Evolutionary conservation across 1,284 basidiomycete genomes (phyloP), one percentile per base, ranked within the genome.

Genomic region (Cryptococcus floricola): DNA sequence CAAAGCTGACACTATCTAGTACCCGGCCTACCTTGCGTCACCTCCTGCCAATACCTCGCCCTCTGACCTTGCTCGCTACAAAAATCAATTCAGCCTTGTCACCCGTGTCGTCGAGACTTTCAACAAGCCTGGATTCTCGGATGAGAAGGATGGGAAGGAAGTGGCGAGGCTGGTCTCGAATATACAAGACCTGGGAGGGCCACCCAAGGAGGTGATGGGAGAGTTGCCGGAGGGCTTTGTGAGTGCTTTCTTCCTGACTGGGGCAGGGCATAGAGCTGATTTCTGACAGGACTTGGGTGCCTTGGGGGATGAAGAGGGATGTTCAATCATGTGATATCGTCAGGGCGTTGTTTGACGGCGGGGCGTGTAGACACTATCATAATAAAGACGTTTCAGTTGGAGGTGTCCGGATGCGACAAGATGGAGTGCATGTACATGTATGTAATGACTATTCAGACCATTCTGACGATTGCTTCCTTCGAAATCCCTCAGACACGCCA

Each of bases 161-260:
- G 60, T 69, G 12, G 67, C 60, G 31, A 54, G 51, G 38, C 45
- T 68, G 43, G 71, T 75, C 0, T 60, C 63, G 34, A 66, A 75
- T 58, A 75, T 77, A 74, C 73, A 74, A 55, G 73, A 74, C 34
- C 82, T 87, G 57, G 94, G 95, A 3, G 85, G 89, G 12, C 94
- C 94, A 0, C 94, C 94, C 0, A 77, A 85, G 50, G 91, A 94
- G 70, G 85, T 98, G 53, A 91, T 96, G 85, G 95, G 94, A 2
- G 86, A 89, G 5, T 81, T 97, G 63, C 93, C 93, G 0, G 84
- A 90, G 4, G 91, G 87, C 19, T 78, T 89, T 52, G 84, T 78
- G 61, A 70, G 77, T 71, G 19, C 1, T 27, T 19, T 8, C 1
- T 27, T 19, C 12, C 16, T n/a, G 41, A 42, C 9, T 4, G 41